Percentiles rank a stretch among this genome's conserved stretches.
Conservation (phyloP, 441 rosid genomes). For the Mallotus repandus region DNA sequence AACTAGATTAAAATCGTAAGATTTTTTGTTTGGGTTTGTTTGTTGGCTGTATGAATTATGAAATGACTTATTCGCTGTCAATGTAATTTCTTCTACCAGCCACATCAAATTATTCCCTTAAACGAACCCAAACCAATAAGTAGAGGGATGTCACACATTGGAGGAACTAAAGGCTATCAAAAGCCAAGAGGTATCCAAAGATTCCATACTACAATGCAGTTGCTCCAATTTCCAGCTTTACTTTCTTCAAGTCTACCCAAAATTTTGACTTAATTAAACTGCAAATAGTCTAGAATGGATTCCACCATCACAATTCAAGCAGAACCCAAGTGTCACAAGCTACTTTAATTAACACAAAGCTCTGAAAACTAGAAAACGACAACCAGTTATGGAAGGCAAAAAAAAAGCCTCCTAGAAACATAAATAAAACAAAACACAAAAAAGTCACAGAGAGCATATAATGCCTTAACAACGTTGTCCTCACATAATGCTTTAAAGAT, state of each 20-base stretch:
- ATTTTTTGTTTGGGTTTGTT: too few species aligned
- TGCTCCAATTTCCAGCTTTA: not conserved
- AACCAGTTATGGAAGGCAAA: not conserved
- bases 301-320: not conserved
- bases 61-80: too few species aligned
- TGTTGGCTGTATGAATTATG: too few species aligned
- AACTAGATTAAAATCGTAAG: too few species aligned
- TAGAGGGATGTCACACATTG: too few species aligned
- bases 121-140: too few species aligned
- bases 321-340: not conserved
- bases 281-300: not conserved
- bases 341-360: too few species aligned
- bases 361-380: not conserved
- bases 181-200: too few species aligned
- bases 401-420: slow-evolving; percentile 8
- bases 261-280: not conserved
- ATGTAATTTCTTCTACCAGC: too few species aligned
- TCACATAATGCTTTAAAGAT: not conserved
- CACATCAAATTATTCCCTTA: too few species aligned
- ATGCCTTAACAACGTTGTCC: not conserved
- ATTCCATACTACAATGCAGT: too few species aligned
- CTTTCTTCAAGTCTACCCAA: not conserved
- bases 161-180: too few species aligned
- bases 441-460: slow-evolving; percentile 6
- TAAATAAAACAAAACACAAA: slow-evolving; percentile 8